These are phyloP conservation scores for Neurospora tetrasperma DNA, from an alignment of 495 filamentous ascomycete genomes.

Conservation along the genomic window DNA sequence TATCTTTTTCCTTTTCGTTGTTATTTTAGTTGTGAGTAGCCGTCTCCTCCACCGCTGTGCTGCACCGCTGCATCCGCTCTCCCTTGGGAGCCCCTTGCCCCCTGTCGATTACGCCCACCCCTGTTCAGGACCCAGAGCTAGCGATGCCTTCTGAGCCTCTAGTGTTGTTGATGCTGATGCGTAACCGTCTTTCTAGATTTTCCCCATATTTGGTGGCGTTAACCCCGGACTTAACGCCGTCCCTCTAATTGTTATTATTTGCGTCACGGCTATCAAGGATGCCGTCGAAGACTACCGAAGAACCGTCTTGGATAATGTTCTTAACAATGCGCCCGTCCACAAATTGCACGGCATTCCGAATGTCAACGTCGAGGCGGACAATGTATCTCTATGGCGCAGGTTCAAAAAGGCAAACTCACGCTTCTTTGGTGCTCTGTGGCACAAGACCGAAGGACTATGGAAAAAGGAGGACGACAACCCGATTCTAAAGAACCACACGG, in stretches of 20 bases:
- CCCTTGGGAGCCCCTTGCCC: not conserved
- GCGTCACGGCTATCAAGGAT: slow-evolving; percentile 86
- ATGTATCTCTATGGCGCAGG: slow-evolving; percentile 74
- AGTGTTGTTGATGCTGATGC: slow-evolving; percentile 3
- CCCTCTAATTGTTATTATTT: slow-evolving; percentile 89
- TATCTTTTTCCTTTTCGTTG: slow-evolving; percentile 93
- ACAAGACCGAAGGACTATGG: slow-evolving; percentile 25
- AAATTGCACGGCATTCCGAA: slow-evolving; percentile 81
- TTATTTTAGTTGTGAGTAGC: slow-evolving; percentile 77
- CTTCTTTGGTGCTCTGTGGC: slow-evolving; percentile 48
- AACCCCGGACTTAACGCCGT: slow-evolving; percentile 86
- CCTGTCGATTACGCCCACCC: not conserved
- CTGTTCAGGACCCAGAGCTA: not conserved
- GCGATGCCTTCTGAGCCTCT: slow-evolving; percentile 3
- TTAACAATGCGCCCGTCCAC: slow-evolving; percentile 96
- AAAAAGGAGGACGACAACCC: slow-evolving; percentile 32
- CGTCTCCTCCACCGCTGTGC: not conserved
- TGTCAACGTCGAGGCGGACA: slow-evolving; percentile 83
- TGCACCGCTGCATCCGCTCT: not conserved
- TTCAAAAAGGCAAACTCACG: slow-evolving; percentile 84
- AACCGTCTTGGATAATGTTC: slow-evolving; percentile 81
- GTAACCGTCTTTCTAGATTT: slow-evolving; percentile 54
- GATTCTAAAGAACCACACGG: slow-evolving; percentile 23
- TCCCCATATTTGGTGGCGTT: slow-evolving; percentile 85
- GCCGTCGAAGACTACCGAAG: slow-evolving; percentile 96